These are phyloP conservation scores for Meyerozyma athensensis DNA, from an alignment of 1,139 yeast species.

Conservation along the genomic window DNA sequence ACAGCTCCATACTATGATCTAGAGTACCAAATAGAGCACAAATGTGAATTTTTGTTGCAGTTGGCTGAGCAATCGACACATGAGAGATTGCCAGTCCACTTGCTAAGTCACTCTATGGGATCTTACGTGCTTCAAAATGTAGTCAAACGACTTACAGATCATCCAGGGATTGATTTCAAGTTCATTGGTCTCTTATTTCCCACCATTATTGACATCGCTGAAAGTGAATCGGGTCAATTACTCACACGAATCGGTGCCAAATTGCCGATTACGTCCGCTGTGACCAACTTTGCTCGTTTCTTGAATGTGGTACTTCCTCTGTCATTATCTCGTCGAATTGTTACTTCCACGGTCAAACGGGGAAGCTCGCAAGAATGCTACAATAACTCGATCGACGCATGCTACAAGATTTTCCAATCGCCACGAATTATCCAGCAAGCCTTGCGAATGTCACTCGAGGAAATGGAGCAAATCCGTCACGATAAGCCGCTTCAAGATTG, in stretches of 20 bases:
- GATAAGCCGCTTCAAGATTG: constrained; percentile 42
- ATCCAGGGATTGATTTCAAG: constrained; percentile 17
- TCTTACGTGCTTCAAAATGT: constrained; percentile 32
- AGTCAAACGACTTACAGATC: constrained; percentile 16
- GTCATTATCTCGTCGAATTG: background rate
- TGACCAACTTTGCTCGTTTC: constrained; percentile 17
- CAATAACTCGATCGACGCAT: constrained; percentile 38
- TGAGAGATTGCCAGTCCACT: constrained; percentile 30
- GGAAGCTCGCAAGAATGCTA: constrained; percentile 23
- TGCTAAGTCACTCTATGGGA: constrained; percentile 63
- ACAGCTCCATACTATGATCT: constrained; percentile 25
- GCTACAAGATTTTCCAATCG: constrained; percentile 36
- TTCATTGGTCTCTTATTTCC: constrained; percentile 64
- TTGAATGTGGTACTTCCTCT: constrained; percentile 19
- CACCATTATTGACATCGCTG: constrained; percentile 52
- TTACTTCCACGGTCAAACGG: constrained; percentile 13
- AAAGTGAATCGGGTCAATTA: constrained; percentile 44
- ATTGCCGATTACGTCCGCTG: constrained; percentile 31
- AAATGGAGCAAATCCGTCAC: constrained; percentile 43
- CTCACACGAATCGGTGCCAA: constrained; percentile 27
- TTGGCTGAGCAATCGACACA: constrained; percentile 14
- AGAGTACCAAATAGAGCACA: constrained; percentile 51
- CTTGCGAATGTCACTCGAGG: constrained; percentile 53
- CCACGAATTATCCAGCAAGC: constrained; percentile 46
- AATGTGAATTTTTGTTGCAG: constrained; percentile 33